These are phyloP conservation scores for Fusarium succisae DNA, from an alignment of 2,329 filamentous ascomycete genomes.

Conservation along the genomic window DNA sequence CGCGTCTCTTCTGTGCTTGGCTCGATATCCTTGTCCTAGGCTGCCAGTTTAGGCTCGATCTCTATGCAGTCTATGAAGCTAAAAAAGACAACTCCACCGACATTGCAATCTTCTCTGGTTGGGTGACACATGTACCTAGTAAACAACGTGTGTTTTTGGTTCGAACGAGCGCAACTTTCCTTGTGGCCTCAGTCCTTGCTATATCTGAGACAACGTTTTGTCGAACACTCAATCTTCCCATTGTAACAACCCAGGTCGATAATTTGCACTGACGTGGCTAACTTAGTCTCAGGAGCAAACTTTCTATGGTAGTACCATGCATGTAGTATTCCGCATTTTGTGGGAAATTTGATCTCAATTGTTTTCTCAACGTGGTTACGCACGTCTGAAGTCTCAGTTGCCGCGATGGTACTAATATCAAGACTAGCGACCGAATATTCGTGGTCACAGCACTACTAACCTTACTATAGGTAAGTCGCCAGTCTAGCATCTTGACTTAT, in stretches of 20 bases:
- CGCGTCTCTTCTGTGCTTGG: conserved; percentile 18
- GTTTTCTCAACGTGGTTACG: background rate
- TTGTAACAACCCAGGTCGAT: background rate
- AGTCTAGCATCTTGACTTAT: background rate
- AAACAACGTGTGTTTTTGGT: background rate
- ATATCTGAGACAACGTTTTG: conserved; percentile 26
- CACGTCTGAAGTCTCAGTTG: background rate
- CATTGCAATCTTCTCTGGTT: background rate
- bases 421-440: background rate
- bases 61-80: background rate
- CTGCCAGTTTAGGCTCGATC: conserved; percentile 9
- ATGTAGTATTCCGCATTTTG: background rate
- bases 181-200: conserved; percentile 6
- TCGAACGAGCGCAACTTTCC: conserved; percentile 10
- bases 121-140: background rate
- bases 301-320: background rate
- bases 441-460: background rate
- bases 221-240: conserved; percentile 1
- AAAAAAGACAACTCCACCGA: background rate
- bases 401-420: background rate
- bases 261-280: background rate
- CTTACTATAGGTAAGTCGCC: background rate
- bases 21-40: conserved; percentile 22
- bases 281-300: background rate
- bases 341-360: background rate